Conservation (phyloP, 1,139 yeast genomes). For the Protomyces lactucae-debilis region DNA sequence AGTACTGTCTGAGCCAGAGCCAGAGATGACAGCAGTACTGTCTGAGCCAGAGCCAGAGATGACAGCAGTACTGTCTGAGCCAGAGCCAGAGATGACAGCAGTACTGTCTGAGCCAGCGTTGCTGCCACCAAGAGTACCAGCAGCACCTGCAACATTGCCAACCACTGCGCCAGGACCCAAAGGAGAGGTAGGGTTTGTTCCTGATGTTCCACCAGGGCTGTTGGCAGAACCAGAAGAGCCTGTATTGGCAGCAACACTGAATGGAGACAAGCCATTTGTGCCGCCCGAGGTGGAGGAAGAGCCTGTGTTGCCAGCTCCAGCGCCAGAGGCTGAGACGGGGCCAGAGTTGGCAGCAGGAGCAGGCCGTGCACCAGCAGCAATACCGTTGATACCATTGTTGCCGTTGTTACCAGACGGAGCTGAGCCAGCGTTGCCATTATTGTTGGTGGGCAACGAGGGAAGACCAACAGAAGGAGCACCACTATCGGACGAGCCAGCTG, state of each 20-base stretch:
- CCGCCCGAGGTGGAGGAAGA: background rate
- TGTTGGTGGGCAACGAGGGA: background rate
- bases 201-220: background rate
- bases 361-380: background rate
- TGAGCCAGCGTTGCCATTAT: background rate
- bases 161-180: background rate
- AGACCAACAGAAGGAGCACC: background rate
- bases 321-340: background rate
- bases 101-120: background rate
- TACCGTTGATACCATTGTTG: background rate
- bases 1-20: background rate
- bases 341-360: background rate
- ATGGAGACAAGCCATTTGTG: too few relatives aligned
- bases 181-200: background rate
- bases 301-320: background rate
- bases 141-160: background rate
- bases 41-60: background rate
- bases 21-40: background rate
- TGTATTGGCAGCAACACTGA: background rate
- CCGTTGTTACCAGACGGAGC: background rate
- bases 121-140: background rate
- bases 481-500: background rate
- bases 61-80: background rate
- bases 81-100: background rate
- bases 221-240: background rate